Conservation (phyloP, 2,329 filamentous ascomycete species). For the Epichloe coenophiala region DNA sequence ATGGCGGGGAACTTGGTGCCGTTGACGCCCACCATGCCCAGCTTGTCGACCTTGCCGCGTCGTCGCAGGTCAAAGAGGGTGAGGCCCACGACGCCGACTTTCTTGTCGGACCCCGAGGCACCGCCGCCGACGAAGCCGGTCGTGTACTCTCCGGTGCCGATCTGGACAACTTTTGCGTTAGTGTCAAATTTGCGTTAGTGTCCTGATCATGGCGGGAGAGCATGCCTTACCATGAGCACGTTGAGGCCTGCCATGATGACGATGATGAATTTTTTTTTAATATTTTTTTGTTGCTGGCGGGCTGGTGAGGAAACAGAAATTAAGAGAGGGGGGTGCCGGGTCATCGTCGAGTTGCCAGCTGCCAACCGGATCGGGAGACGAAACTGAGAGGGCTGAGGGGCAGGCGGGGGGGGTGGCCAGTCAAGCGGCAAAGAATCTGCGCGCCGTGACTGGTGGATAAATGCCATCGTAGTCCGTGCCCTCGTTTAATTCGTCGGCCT, state of each 20-base stretch:
- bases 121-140: slow-evolving; percentile 82
- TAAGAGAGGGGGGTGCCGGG: too few species aligned
- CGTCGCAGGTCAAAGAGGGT: slow-evolving; percentile 81
- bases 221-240: slow-evolving; percentile 51
- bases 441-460: too few species aligned
- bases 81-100: slow-evolving; percentile 84
- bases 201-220: slow-evolving; percentile 11
- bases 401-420: too few species aligned
- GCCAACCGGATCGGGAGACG: too few species aligned
- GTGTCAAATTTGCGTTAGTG: neutral
- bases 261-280: neutral
- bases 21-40: slow-evolving; percentile 83
- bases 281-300: too few species aligned
- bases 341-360: too few species aligned
- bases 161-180: slow-evolving; percentile 25
- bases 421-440: too few species aligned
- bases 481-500: too few species aligned
- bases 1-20: slow-evolving; percentile 87
- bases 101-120: slow-evolving; percentile 83
- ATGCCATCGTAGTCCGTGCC: too few species aligned
- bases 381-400: too few species aligned
- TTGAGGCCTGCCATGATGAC: slow-evolving; percentile 43
- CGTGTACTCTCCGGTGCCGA: slow-evolving; percentile 93
- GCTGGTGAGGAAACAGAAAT: too few species aligned
- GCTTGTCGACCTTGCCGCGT: slow-evolving; percentile 71